These are phyloP conservation scores for Stenocarpella maydis DNA, from an alignment of 2,329 filamentous ascomycete species.

Conservation along the genomic window DNA sequence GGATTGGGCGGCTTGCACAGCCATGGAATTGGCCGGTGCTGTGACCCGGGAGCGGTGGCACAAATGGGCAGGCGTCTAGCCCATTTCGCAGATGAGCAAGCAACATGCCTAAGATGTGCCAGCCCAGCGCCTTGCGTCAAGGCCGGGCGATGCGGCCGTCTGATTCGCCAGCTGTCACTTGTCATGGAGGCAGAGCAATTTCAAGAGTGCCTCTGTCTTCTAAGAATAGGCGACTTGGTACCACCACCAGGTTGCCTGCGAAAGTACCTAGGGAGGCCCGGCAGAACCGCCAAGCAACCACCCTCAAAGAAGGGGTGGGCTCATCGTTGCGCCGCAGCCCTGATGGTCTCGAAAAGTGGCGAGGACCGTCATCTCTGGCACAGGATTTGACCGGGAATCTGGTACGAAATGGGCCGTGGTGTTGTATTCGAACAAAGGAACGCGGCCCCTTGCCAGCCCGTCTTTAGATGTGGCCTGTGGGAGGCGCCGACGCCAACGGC, in stretches of 20 bases:
- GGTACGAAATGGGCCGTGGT: neutral
- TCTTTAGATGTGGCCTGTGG: neutral
- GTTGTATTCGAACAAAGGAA: neutral
- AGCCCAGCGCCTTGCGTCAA: conserved; percentile 24
- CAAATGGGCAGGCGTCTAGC: conserved; percentile 36
- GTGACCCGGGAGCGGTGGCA: conserved; percentile 35
- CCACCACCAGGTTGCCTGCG: conserved; percentile 25
- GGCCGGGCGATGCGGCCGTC: conserved; percentile 3
- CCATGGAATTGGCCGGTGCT: conserved; percentile 14
- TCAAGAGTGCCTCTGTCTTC: conserved; percentile 16
- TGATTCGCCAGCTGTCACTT: conserved; percentile 25
- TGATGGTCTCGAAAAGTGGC: conserved; percentile 14
- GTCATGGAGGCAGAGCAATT: conserved; percentile 11
- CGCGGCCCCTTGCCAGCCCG: neutral
- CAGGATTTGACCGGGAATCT: neutral
- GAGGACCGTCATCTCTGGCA: conserved; percentile 15
- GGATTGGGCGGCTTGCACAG: conserved; percentile 26
- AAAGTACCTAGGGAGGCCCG: conserved; percentile 5
- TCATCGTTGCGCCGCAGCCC: conserved; percentile 11
- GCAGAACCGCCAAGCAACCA: conserved; percentile 25
- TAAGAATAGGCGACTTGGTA: conserved; percentile 31
- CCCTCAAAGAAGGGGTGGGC: neutral
- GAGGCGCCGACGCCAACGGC: conserved; percentile 10
- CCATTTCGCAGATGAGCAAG: conserved; percentile 17
- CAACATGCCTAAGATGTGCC: conserved; percentile 19